Evolutionary conservation across 441 rosid genomes (phyloP).

Genomic region (Gossypium lobatum): DNA sequence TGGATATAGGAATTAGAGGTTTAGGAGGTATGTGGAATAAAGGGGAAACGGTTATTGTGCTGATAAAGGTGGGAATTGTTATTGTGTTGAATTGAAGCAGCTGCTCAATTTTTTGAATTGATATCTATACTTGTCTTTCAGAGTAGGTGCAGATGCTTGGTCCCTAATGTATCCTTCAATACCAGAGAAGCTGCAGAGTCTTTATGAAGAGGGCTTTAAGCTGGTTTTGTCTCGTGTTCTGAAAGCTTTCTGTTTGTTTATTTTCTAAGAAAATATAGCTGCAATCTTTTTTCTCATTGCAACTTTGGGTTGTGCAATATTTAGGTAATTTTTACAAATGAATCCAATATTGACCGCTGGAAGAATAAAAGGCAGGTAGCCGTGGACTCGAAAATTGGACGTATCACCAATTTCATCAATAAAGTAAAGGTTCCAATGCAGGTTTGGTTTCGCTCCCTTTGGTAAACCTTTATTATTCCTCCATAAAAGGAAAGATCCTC

Average conservation of each 20-base stretch:
- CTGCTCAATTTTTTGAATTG: background rate
- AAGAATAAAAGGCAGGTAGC: constrained; percentile 87
- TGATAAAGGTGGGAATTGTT: background rate
- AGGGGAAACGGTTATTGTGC: background rate
- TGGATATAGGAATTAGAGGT: background rate
- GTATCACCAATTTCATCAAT: constrained; percentile 70
- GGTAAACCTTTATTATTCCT: background rate
- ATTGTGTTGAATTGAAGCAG: constrained; percentile 1
- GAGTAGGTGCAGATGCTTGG: constrained; percentile 86
- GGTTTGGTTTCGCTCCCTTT: constrained; percentile 52
- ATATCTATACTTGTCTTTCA: constrained; percentile 28
- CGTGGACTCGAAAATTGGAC: constrained; percentile 84
- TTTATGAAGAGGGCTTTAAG: constrained; percentile 78
- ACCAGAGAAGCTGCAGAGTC: constrained; percentile 64
- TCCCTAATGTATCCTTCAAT: constrained; percentile 81
- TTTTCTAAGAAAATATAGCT: constrained; percentile 8
- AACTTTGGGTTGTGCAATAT: constrained; percentile 3
- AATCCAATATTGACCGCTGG: constrained; percentile 95
- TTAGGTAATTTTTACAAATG: constrained; percentile 91
- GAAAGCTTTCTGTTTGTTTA: constrained; percentile 5
- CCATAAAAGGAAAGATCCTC: background rate
- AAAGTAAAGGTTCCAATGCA: constrained; percentile 76
- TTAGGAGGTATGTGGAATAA: background rate
- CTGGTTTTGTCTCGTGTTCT: constrained; percentile 43
- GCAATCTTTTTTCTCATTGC: background rate